These are phyloP conservation scores for Wickerhamiella azyma DNA, from an alignment of 805 yeast species.

Conservation along the genomic window DNA sequence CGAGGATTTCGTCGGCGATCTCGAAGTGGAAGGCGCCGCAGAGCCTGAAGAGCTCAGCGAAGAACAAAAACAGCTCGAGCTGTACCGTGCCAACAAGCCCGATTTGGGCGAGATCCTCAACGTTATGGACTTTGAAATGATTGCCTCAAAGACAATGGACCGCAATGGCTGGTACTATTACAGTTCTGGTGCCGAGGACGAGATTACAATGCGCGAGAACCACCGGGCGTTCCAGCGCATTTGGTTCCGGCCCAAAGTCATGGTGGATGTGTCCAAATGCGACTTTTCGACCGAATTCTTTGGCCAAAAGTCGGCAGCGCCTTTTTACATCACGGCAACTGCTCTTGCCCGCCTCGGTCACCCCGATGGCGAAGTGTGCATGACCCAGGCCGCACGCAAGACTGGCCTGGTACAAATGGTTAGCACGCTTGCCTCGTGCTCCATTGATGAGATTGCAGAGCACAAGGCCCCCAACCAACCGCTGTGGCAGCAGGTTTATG, in stretches of 20 bases:
- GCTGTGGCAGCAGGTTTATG: slow-evolving; percentile 84
- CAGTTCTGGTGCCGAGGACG: slow-evolving; percentile 87
- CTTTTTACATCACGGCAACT: slow-evolving; percentile 84
- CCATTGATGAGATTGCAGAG: slow-evolving; percentile 72
- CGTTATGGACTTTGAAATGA: slow-evolving; percentile 71
- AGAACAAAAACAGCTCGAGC: slow-evolving; percentile 32
- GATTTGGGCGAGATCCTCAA: slow-evolving; percentile 58
- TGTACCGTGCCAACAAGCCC: slow-evolving; percentile 41
- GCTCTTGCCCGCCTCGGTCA: slow-evolving; percentile 88
- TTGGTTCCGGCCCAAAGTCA: slow-evolving; percentile 71
- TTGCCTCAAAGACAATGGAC: slow-evolving; percentile 68
- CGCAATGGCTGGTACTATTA: slow-evolving; percentile 86
- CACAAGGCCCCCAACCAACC: slow-evolving; percentile 53
- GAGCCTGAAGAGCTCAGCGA: slow-evolving; percentile 29
- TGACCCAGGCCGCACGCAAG: slow-evolving; percentile 69
- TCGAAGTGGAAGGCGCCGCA: slow-evolving; percentile 27
- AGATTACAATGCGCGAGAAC: slow-evolving; percentile 77
- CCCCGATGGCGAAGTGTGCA: slow-evolving; percentile 79
- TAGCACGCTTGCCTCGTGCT: slow-evolving; percentile 79
- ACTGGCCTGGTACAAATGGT: slow-evolving; percentile 76
- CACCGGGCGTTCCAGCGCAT: slow-evolving; percentile 80
- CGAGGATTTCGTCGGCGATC: slow-evolving; percentile 49
- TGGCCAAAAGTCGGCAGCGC: slow-evolving; percentile 56
- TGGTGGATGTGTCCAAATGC: slow-evolving; percentile 66
- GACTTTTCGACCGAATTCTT: slow-evolving; percentile 61